Evolutionary conservation across 768 basidiomycete genomes (phyloP).

Genomic region (Goffeauzyma gilvescens): DNA sequence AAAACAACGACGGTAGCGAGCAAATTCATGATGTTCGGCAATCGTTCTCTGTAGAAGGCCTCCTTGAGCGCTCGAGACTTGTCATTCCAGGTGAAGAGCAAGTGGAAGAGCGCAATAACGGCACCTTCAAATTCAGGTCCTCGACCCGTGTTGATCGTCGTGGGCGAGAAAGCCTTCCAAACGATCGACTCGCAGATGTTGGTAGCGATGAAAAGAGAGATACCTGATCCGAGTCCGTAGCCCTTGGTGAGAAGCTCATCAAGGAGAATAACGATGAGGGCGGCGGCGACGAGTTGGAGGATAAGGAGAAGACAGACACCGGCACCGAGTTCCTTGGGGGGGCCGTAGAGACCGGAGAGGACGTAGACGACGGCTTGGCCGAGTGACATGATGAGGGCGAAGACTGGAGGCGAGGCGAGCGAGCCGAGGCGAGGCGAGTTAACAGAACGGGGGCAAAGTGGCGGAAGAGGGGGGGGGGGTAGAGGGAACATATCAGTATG

Average conservation of each 20-base stretch:
- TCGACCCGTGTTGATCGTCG: slow-evolving; percentile 91
- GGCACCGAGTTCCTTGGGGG: slow-evolving; percentile 76
- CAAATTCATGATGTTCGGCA: slow-evolving; percentile 96
- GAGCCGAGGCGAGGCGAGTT: neutral
- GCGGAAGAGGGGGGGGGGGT: no score
- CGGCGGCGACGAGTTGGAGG: slow-evolving; percentile 80
- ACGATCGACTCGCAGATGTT: slow-evolving; percentile 99
- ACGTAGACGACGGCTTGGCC: slow-evolving; percentile 96
- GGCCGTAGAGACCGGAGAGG: slow-evolving; percentile 87
- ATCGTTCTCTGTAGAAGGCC: slow-evolving; percentile 91
- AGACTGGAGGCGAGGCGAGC: slow-evolving; percentile 42
- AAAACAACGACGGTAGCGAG: slow-evolving; percentile 81
- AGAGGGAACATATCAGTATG: no score
- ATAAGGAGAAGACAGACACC: slow-evolving; percentile 93
- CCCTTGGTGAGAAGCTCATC: slow-evolving; percentile 98
- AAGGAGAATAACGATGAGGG: slow-evolving; percentile 91
- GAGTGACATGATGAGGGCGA: slow-evolving; percentile 86
- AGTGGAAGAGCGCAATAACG: slow-evolving; percentile 85
- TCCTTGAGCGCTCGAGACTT: slow-evolving; percentile 90
- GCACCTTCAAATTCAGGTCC: slow-evolving; percentile 98
- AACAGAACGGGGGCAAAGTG: no score
- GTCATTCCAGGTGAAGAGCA: slow-evolving; percentile 95
- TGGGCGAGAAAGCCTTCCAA: slow-evolving; percentile 99
- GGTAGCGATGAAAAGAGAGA: slow-evolving; percentile 97
- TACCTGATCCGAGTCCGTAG: slow-evolving; percentile 94